Conservation (phyloP, 2,329 filamentous ascomycete species). For the Penicillium sp. region DNA sequence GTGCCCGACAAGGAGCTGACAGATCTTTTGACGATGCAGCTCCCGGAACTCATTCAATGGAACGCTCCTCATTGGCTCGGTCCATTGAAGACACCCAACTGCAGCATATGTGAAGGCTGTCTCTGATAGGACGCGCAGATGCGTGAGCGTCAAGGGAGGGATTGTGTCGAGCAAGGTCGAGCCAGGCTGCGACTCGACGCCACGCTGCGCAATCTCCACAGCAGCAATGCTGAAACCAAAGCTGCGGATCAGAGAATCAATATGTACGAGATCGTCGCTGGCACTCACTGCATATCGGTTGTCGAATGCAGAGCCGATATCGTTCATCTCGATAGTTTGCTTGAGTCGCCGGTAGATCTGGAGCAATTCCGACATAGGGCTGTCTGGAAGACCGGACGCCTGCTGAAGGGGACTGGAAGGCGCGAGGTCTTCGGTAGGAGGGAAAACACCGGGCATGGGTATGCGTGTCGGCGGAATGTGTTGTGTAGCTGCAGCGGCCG, state of each 20-base stretch:
- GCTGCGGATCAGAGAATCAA: conserved; percentile 42
- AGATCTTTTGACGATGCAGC: conserved; percentile 66
- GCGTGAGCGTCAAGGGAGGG: conserved; percentile 76
- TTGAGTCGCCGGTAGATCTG: conserved; percentile 55
- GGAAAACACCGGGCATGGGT: conserved; percentile 41
- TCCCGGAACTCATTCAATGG: conserved; percentile 65
- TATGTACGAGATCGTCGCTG: conserved; percentile 49
- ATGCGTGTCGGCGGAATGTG: conserved; percentile 31
- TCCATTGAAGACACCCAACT: conserved; percentile 64
- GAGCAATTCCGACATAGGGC: conserved; percentile 48
- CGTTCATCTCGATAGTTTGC: conserved; percentile 53
- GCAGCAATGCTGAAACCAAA: conserved; percentile 84
- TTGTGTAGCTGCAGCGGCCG: conserved; percentile 24
- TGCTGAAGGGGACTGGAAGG: conserved; percentile 34
- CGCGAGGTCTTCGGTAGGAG: conserved; percentile 32
- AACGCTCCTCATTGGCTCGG: conserved; percentile 54
- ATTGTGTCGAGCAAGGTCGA: conserved; percentile 78
- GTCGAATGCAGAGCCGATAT: conserved; percentile 47
- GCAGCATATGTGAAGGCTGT: conserved; percentile 82
- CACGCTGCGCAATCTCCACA: conserved; percentile 87
- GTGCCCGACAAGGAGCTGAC: conserved; percentile 67
- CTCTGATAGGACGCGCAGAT: conserved; percentile 82
- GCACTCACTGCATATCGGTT: conserved; percentile 41
- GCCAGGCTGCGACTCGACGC: conserved; percentile 68
- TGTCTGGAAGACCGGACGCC: conserved; percentile 28